phyloP scores from a whole-genome alignment of 148 eudicot species.

The Rhododendron williamsianum region DNA sequence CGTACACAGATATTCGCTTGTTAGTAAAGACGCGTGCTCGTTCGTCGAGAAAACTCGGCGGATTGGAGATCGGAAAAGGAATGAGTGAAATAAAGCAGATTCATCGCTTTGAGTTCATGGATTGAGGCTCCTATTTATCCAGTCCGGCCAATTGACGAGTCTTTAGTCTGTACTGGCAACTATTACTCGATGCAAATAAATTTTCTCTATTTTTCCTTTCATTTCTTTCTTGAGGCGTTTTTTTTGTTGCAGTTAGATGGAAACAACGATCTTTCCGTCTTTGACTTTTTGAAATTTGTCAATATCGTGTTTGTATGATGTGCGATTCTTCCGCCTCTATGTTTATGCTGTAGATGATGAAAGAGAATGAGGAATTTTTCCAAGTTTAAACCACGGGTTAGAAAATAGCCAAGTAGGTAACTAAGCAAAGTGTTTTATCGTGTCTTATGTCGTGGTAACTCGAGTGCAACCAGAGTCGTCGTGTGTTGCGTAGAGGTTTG shows the following conservation, averaged over 20 bases:
- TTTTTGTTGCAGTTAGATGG: background rate
- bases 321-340: background rate
- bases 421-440: background rate
- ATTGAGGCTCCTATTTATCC: background rate
- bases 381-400: background rate
- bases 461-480: background rate
- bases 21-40: background rate
- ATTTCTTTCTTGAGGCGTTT: background rate
- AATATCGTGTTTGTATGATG: background rate
- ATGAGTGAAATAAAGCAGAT: background rate
- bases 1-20: background rate
- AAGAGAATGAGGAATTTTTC: background rate
- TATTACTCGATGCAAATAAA: background rate
- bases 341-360: background rate
- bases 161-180: background rate
- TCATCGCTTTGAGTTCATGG: background rate
- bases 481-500: background rate
- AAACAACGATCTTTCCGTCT: background rate
- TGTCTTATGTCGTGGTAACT: background rate
- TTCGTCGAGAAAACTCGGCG: background rate
- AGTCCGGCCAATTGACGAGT: background rate
- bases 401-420: background rate
- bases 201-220: background rate
- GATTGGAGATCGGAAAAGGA: conserved; percentile 7
- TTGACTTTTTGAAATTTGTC: background rate